Percentiles rank a stretch among this genome's conserved stretches.
phyloP scores from a whole-genome alignment of 176 grass and related monocot genomes.

The Areca catechu region DNA sequence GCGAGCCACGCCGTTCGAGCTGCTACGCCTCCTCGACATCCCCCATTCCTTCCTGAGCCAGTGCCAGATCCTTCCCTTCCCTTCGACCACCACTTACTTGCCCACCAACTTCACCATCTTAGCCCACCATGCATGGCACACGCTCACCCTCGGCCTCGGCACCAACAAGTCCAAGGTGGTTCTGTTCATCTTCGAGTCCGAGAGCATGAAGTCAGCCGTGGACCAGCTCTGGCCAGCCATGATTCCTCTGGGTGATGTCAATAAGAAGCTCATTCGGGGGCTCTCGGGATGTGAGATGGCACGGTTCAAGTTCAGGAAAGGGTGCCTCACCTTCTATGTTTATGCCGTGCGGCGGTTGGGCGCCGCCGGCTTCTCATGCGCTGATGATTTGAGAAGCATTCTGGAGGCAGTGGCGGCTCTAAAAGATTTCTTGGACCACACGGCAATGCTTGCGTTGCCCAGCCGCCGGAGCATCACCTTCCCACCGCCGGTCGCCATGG shows the following conservation, averaged over 20 bases:
- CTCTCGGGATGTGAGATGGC: conserved; percentile 89
- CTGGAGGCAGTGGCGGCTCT: conserved; percentile 66
- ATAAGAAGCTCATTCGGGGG: conserved; percentile 87
- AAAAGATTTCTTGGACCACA: conserved; percentile 93
- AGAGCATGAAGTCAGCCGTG: conserved; percentile 72
- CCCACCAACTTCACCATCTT: conserved; percentile 98
- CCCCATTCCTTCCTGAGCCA: conserved; percentile 74
- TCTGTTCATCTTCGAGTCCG: conserved; percentile 90
- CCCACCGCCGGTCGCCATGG: conserved; percentile 41
- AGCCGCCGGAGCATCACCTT: conserved; percentile 88
- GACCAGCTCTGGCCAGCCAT: conserved; percentile 79
- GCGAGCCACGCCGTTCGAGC: conserved; percentile 73
- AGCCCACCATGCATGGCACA: conserved; percentile 97
- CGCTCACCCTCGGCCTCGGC: conserved; percentile 85
- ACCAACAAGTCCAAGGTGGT: conserved; percentile 93
- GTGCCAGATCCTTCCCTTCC: conserved; percentile 87
- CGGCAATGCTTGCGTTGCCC: conserved; percentile 88
- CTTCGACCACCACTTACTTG: conserved; percentile 71
- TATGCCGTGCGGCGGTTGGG: conserved; percentile 79
- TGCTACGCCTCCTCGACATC: conserved; percentile 88
- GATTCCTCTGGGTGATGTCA: conserved; percentile 85
- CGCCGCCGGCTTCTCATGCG: conserved; percentile 70
- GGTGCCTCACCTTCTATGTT: conserved; percentile 92
- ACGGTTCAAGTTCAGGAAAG: conserved; percentile 93
- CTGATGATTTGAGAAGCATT: conserved; percentile 63